Conservation (phyloP, 345 rosid species). For the Acer yangbiense region DNA sequence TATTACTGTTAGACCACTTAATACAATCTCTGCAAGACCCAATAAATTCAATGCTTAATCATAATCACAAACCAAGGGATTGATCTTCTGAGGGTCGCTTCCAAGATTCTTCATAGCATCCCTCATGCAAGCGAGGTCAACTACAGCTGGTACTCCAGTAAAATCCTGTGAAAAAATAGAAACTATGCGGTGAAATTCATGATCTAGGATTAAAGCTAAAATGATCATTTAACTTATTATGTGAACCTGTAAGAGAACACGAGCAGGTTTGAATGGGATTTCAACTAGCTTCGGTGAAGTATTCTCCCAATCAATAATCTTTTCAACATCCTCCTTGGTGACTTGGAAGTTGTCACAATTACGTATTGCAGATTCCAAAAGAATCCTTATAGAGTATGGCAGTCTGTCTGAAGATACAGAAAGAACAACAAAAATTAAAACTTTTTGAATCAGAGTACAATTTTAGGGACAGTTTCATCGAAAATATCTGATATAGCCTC, state of each 20-base stretch:
- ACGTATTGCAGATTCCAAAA: constrained; percentile 82
- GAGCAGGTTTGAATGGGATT: constrained; percentile 91
- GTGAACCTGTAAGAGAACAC: constrained; percentile 75
- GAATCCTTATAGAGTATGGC: constrained; percentile 77
- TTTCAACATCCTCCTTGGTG: constrained; percentile 80
- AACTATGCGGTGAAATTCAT: not conserved
- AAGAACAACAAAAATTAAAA: not conserved
- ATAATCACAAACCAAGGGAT: constrained; percentile 66
- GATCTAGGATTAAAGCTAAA: not conserved
- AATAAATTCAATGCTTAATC: not conserved
- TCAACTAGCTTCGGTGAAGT: constrained; percentile 65
- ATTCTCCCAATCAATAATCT: constrained; percentile 84
- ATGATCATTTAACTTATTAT: not conserved
- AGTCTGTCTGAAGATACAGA: constrained; percentile 48
- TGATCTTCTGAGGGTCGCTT: constrained; percentile 77
- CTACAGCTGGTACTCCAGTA: constrained; percentile 88
- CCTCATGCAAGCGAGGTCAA: constrained; percentile 91
- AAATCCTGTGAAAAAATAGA: constrained; percentile 53
- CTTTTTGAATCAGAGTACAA: not conserved
- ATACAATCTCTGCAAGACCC: not conserved
- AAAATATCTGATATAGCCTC: not conserved
- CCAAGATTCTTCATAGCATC: constrained; percentile 82
- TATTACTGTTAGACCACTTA: not conserved
- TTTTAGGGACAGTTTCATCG: not conserved
- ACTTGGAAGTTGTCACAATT: constrained; percentile 88